Conservation (phyloP, 140 eudicot species). For the Stevia rebaudiana region DNA sequence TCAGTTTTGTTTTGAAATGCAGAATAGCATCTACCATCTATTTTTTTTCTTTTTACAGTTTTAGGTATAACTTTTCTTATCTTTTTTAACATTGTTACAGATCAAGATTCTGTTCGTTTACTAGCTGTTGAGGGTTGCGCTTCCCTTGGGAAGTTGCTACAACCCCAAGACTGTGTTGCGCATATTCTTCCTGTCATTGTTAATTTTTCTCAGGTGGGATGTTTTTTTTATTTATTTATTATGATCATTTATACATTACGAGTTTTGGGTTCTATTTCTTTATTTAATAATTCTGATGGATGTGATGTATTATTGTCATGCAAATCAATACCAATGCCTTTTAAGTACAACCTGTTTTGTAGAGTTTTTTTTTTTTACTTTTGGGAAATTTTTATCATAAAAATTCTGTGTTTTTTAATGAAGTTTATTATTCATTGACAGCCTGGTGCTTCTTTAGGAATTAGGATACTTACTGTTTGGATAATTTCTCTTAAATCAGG, state of each 20-base stretch:
- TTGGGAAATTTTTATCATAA: not conserved
- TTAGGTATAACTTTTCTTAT: not conserved
- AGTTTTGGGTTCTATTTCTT: not conserved
- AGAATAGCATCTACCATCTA: slow-evolving; percentile 6
- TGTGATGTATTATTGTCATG: not conserved
- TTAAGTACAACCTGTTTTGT: not conserved
- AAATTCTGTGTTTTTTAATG: not conserved
- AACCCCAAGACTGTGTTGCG: slow-evolving; percentile 93
- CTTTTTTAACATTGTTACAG: slow-evolving; percentile 35
- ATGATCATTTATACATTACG: not conserved
- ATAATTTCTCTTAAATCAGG: slow-evolving; percentile 44
- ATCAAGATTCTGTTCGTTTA: slow-evolving; percentile 97
- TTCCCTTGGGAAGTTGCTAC: slow-evolving; percentile 91
- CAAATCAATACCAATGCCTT: slow-evolving; percentile 1
- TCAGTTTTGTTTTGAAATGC: not conserved
- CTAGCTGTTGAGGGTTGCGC: slow-evolving; percentile 99
- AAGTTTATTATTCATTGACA: not conserved
- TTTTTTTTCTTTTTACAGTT: not conserved
- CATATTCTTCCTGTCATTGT: slow-evolving; percentile 97
- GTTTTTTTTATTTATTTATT: not conserved
- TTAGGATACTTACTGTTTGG: not conserved
- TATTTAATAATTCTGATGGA: slow-evolving; percentile 9
- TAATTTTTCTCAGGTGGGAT: slow-evolving; percentile 84
- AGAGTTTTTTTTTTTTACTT: not conserved
- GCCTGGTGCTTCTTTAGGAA: not conserved